Percentiles rank a stretch among this genome's conserved stretches.
Evolutionary conservation across 139 green algal species (phyloP).

Genomic region (Volvox reticuliferus): DNA sequence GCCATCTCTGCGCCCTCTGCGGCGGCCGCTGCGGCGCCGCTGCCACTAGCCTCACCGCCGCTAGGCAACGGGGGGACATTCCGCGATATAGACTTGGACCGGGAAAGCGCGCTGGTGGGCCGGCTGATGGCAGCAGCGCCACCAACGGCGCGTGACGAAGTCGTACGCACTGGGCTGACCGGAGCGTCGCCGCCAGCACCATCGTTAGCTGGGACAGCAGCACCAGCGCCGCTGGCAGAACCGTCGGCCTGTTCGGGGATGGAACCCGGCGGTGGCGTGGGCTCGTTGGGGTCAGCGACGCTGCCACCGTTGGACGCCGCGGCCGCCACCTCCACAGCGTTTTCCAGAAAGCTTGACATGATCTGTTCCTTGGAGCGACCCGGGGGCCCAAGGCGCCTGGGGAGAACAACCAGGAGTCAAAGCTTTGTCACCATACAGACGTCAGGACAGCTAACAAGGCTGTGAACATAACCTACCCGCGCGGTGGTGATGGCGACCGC

Average conservation of each 20-base stretch:
- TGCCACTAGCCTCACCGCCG: not conserved
- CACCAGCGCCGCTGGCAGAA: not conserved
- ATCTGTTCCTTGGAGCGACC: slow-evolving; percentile 33
- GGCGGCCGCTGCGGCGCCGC: not conserved
- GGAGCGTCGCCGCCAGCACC: not conserved
- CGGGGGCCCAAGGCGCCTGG: not conserved
- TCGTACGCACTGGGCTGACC: not conserved
- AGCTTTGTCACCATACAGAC: too few species aligned
- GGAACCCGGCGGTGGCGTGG: not conserved
- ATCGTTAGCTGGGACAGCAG: not conserved
- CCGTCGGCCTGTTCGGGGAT: not conserved
- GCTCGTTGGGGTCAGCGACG: slow-evolving; percentile 37
- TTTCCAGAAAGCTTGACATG: slow-evolving; percentile 6
- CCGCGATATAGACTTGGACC: not conserved
- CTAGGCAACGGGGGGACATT: not conserved
- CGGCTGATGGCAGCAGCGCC: not conserved
- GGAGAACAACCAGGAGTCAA: too few species aligned
- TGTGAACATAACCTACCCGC: not conserved
- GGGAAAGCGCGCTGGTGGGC: not conserved
- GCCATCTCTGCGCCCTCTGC: not conserved
- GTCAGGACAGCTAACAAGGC: too few species aligned
- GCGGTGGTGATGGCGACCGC: slow-evolving; percentile 6
- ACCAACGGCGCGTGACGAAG: not conserved
- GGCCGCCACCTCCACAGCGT: slow-evolving; percentile 25
- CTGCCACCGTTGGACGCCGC: slow-evolving; percentile 10